A percentile compares a stretch with the other conserved stretches of the same genome.
These are phyloP conservation scores for Fusarium brachygibbosum DNA, from an alignment of 2,329 filamentous ascomycete species.

Conservation along the genomic window DNA sequence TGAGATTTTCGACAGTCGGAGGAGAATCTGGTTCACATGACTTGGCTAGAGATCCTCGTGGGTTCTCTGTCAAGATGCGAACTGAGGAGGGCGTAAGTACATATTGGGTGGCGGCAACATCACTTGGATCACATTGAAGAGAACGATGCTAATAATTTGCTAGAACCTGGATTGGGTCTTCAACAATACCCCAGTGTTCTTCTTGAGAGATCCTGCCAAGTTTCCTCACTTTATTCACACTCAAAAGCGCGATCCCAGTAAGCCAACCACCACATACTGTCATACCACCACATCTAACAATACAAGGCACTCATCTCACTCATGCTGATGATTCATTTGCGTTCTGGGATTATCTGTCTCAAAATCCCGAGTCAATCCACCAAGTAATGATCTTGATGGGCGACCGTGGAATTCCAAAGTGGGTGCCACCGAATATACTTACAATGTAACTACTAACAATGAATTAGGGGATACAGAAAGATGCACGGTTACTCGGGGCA, in stretches of 20 bases:
- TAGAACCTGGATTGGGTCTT: slow-evolving; percentile 19
- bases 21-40: slow-evolving; percentile 80
- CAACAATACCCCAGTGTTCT: slow-evolving; percentile 79
- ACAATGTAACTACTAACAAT: background rate
- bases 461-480: slow-evolving; percentile 57
- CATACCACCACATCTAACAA: background rate
- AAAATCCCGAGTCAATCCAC: slow-evolving; percentile 71
- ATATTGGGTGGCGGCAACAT: too few relatives aligned
- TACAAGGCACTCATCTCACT: slow-evolving; percentile 68
- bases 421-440: background rate
- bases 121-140: background rate
- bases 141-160: background rate
- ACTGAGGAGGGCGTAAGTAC: slow-evolving; percentile 58
- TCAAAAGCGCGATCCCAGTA: slow-evolving; percentile 76
- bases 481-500: slow-evolving; percentile 33
- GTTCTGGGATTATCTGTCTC: slow-evolving; percentile 64
- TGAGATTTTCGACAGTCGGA: slow-evolving; percentile 81
- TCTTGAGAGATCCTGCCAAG: slow-evolving; percentile 79
- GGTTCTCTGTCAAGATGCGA: slow-evolving; percentile 80
- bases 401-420: slow-evolving; percentile 67
- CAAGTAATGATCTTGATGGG: slow-evolving; percentile 71
- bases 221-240: slow-evolving; percentile 82
- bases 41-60: slow-evolving; percentile 78
- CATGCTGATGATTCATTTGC: slow-evolving; percentile 32
- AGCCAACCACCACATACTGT: background rate